Evolutionary conservation across 169 alveolate species (phyloP), one percentile per base, ranked within the genome.

Genomic region (Neospora caninum): DNA sequence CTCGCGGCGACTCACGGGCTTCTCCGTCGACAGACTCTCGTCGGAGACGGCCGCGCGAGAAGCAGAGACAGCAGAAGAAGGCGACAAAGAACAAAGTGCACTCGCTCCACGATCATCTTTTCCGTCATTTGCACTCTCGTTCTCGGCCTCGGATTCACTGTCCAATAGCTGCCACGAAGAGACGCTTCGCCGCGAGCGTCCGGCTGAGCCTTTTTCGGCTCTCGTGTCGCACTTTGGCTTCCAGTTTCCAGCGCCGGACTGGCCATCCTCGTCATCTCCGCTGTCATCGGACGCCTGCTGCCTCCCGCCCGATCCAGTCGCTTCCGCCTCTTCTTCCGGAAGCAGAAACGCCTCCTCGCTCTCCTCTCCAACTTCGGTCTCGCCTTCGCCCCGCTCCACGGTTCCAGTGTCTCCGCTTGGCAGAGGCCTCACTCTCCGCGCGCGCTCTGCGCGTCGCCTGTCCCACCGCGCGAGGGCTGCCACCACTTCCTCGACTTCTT

Each of bases 401-500:
- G 41, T 69, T 25, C 80, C 38, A 25, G 41, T 25, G 36, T 29
- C 80, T 25, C 80, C 38, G 29, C 80, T 69, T 9, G 10, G 31
- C 6, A 9, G 29, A 6, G 34, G 34, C 80, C 10, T 25, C 34
- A 69, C n/a, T n/a, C 31, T 25, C 80, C 38, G 80, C 80, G 31
- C 80, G 27, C 88, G 36, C 36, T 89, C 67, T 78, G 86, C 45
- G 86, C 86, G 27, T n/a, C 45, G 86, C 49, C 93, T 80, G 80
- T 94, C 96, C 96, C 96, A 94, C 45, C 97, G 95, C 34, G 96
- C 95, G 67, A 99, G 96, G 94, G 96, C 73, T 87, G 93, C 95
- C 80, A 98, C 97, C 58, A 99, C 96, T 43, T 96, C 97, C 92
- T 97, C 95, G 94, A 99, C 98, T 95, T 99, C 99, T 84, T 97